A percentile compares a stretch with the other conserved stretches of the same genome.
phyloP scores from a whole-genome alignment of 208 protist genomes.

The Phytomonas sp. region DNA sequence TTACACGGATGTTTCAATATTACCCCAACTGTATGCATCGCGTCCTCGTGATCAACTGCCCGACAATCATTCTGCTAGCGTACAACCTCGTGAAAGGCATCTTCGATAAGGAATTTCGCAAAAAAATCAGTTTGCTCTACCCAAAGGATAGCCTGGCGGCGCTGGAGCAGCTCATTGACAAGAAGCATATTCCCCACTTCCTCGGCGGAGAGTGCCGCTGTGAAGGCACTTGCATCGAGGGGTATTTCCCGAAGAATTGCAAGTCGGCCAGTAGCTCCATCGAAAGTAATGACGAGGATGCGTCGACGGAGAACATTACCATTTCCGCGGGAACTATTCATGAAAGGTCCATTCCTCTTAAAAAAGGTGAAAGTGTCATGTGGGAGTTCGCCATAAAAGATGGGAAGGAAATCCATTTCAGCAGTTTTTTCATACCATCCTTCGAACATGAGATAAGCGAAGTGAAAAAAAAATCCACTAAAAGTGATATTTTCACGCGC shows the following conservation, averaged over 20 bases:
- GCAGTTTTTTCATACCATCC: slow-evolving; percentile 26
- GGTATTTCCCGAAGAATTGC: slow-evolving; percentile 25
- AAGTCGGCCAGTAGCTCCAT: slow-evolving; percentile 5
- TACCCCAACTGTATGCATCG: slow-evolving; percentile 52
- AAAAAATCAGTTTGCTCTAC: slow-evolving; percentile 45
- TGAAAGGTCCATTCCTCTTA: slow-evolving; percentile 36
- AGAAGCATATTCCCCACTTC: slow-evolving; percentile 40
- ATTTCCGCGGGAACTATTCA: slow-evolving; percentile 31
- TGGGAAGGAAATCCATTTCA: slow-evolving; percentile 35
- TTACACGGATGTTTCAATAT: slow-evolving; percentile 30
- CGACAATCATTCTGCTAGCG: slow-evolving; percentile 51
- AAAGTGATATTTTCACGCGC: not conserved
- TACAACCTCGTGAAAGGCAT: slow-evolving; percentile 49
- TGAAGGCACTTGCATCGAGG: slow-evolving; percentile 34
- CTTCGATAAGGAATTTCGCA: slow-evolving; percentile 26
- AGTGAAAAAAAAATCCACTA: too few relatives aligned
- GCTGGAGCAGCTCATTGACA: slow-evolving; percentile 33
- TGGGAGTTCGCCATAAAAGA: slow-evolving; percentile 51
- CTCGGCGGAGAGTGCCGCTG: slow-evolving; percentile 57
- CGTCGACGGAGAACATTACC: slow-evolving; percentile 44
- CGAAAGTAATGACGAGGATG: slow-evolving; percentile 16
- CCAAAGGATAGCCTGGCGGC: slow-evolving; percentile 35
- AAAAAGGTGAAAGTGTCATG: slow-evolving; percentile 36
- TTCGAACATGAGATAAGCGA: too few relatives aligned
- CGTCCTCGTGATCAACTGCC: slow-evolving; percentile 56